Percentiles rank a stretch among this genome's conserved stretches.
These are phyloP conservation scores for Capronia americana DNA, from an alignment of 2,329 filamentous ascomycete genomes.

Conservation along the genomic window DNA sequence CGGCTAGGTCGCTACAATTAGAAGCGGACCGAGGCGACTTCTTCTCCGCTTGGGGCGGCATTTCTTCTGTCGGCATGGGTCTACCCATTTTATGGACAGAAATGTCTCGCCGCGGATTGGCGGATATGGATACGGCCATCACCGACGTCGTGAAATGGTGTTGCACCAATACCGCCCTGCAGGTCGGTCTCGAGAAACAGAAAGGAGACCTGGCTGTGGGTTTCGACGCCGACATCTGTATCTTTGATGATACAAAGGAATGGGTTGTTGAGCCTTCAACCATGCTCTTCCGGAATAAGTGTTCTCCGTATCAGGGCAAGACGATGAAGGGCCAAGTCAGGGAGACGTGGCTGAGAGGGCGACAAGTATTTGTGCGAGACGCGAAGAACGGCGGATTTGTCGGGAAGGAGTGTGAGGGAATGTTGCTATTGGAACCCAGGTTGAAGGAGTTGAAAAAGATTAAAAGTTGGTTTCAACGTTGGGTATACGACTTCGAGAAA, in stretches of 20 bases:
- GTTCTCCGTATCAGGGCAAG: slow-evolving; percentile 86
- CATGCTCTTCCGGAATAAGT: slow-evolving; percentile 95
- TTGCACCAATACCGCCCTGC: slow-evolving; percentile 81
- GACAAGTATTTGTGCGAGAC: slow-evolving; percentile 74
- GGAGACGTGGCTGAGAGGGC: slow-evolving; percentile 85
- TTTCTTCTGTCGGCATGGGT: slow-evolving; percentile 90
- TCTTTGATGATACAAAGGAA: slow-evolving; percentile 83
- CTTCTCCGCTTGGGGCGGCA: slow-evolving; percentile 95
- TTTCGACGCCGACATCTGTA: slow-evolving; percentile 87
- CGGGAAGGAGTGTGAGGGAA: slow-evolving; percentile 46
- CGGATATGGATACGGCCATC: slow-evolving; percentile 59
- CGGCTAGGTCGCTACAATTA: slow-evolving; percentile 38
- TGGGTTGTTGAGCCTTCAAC: slow-evolving; percentile 77
- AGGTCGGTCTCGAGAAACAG: slow-evolving; percentile 80
- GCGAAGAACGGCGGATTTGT: slow-evolving; percentile 54
- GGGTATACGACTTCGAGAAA: slow-evolving; percentile 35
- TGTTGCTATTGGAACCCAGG: slow-evolving; percentile 48
- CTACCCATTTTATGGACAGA: slow-evolving; percentile 89
- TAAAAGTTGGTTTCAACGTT: slow-evolving; percentile 37
- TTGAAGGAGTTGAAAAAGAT: slow-evolving; percentile 35
- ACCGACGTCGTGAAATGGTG: slow-evolving; percentile 86
- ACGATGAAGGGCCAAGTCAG: slow-evolving; percentile 76
- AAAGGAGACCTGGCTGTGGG: slow-evolving; percentile 84
- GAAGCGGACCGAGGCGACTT: slow-evolving; percentile 73
- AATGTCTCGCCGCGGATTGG: slow-evolving; percentile 65